Percentiles rank a stretch among this genome's conserved stretches.
These are phyloP conservation scores for Capronia coronata DNA, from an alignment of 2,329 filamentous ascomycete genomes.

Conservation along the genomic window DNA sequence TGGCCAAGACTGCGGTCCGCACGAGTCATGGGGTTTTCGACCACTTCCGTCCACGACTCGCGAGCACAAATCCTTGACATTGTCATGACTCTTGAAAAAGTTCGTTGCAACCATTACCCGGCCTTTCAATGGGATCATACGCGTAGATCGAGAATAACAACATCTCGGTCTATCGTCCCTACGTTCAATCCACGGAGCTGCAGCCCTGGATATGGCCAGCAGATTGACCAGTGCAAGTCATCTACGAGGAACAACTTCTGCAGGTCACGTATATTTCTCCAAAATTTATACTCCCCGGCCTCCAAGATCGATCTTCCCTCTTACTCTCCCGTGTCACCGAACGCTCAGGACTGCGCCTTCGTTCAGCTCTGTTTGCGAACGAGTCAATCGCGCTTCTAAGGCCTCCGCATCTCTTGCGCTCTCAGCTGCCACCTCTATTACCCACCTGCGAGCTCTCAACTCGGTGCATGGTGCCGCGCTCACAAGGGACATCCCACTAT, in stretches of 20 bases:
- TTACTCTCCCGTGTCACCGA: slow-evolving; percentile 1
- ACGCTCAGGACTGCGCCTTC: slow-evolving; percentile 7
- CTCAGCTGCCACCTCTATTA: background rate
- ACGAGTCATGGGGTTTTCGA: slow-evolving; percentile 12
- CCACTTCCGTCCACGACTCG: slow-evolving; percentile 2
- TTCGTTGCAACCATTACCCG: slow-evolving; percentile 12
- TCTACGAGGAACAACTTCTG: slow-evolving; percentile 9
- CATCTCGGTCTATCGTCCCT: slow-evolving; percentile 4
- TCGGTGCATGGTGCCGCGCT: background rate
- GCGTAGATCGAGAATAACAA: slow-evolving; percentile 4
- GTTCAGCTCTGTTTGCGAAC: slow-evolving; percentile 5
- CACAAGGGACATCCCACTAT: slow-evolving; percentile 19
- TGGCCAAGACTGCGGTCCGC: slow-evolving; percentile 1
- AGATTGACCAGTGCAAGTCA: slow-evolving; percentile 16
- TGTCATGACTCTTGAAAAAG: slow-evolving; percentile 2
- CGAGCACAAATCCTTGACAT: slow-evolving; percentile 6
- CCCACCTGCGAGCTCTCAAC: background rate
- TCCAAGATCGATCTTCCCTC: slow-evolving; percentile 16
- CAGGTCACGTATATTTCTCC: slow-evolving; percentile 13
- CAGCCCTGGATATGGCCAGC: slow-evolving; percentile 19
- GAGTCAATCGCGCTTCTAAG: background rate
- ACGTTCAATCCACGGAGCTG: slow-evolving; percentile 9
- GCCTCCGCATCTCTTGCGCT: slow-evolving; percentile 1
- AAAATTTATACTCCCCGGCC: slow-evolving; percentile 12
- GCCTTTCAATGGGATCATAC: slow-evolving; percentile 5